These are phyloP conservation scores for Asterella californica DNA, from an alignment of 225 moss, liverwort and hornwort species.

Conservation along the genomic window DNA sequence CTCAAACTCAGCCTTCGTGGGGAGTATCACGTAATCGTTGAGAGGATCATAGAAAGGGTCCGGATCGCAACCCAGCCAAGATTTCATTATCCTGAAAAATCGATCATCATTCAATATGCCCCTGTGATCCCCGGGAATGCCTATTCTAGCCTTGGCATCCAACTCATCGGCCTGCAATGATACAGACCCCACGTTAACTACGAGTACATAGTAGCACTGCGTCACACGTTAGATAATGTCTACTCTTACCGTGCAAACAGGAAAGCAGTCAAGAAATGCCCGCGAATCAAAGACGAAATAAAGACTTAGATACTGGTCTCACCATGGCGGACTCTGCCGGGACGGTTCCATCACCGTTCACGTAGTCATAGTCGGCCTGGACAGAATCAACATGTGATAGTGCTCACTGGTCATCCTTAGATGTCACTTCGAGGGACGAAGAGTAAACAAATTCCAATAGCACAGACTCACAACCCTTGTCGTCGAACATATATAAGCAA, in stretches of 20 bases:
- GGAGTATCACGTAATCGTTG: slow-evolving; percentile 78
- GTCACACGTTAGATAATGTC: background rate
- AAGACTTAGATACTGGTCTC: slow-evolving; percentile 1
- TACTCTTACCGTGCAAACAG: background rate
- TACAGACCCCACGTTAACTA: background rate
- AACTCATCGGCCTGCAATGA: slow-evolving; percentile 70
- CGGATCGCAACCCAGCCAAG: slow-evolving; percentile 70
- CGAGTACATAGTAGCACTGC: background rate
- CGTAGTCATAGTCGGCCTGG: slow-evolving; percentile 74
- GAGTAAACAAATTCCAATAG: too few species aligned
- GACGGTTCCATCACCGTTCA: slow-evolving; percentile 97
- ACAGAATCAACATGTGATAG: background rate
- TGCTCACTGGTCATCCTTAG: background rate
- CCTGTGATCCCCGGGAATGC: slow-evolving; percentile 93
- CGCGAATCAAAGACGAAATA: background rate
- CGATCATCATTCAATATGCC: slow-evolving; percentile 75
- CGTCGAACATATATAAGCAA: background rate
- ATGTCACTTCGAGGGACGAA: background rate
- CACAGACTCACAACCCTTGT: too few species aligned
- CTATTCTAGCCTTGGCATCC: slow-evolving; percentile 72
- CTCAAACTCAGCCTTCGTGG: slow-evolving; percentile 73
- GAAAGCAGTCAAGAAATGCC: background rate
- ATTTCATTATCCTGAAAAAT: slow-evolving; percentile 70
- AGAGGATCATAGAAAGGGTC: slow-evolving; percentile 84
- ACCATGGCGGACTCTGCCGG: slow-evolving; percentile 96